Evolutionary conservation across 768 basidiomycete genomes (phyloP).

Genomic region (Phylloporus sp.): DNA sequence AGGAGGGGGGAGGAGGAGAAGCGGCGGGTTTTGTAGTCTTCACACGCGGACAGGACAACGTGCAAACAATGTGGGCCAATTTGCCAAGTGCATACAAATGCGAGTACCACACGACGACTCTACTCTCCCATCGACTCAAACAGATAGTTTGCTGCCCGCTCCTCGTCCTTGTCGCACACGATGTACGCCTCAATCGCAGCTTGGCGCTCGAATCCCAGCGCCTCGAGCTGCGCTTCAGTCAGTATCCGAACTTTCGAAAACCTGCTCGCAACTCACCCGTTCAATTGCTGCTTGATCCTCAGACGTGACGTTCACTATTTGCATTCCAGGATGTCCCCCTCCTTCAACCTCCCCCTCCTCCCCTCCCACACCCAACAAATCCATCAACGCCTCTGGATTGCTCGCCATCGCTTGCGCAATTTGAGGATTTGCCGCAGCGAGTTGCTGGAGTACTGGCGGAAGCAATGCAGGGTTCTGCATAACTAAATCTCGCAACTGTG

Average conservation of each 20-base stretch:
- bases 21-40: constrained; percentile 29
- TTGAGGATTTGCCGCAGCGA: constrained; percentile 67
- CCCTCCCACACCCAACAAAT: constrained; percentile 52
- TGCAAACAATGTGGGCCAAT: constrained; percentile 25
- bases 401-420: constrained; percentile 62
- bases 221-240: constrained; percentile 56
- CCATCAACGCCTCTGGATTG: constrained; percentile 67
- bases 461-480: constrained; percentile 71
- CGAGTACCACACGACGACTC: neutral
- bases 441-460: constrained; percentile 80
- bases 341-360: constrained; percentile 38
- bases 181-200: constrained; percentile 87
- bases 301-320: constrained; percentile 68
- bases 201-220: constrained; percentile 80
- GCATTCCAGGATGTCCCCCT: constrained; percentile 27
- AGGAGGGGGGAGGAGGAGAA: constrained; percentile 11
- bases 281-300: constrained; percentile 88
- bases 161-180: constrained; percentile 95
- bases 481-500: constrained; percentile 68
- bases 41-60: constrained; percentile 24
- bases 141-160: constrained; percentile 89
- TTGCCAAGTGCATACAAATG: neutral
- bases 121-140: constrained; percentile 54
- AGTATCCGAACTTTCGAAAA: neutral
- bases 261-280: constrained; percentile 55